Evolutionary conservation across 257 asterid genomes (phyloP).

Genomic region (Capsicum baccatum): DNA sequence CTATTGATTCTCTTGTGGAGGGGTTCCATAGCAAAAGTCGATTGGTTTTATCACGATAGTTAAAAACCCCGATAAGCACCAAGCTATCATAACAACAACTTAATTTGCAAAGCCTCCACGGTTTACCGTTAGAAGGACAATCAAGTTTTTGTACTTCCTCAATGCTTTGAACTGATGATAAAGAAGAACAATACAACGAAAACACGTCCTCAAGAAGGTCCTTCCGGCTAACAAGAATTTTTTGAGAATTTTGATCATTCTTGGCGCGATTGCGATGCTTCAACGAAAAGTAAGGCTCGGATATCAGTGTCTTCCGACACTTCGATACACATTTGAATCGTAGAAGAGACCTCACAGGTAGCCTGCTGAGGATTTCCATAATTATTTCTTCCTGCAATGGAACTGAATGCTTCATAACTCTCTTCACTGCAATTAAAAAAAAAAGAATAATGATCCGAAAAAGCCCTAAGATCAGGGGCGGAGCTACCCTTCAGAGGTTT

Average conservation of each 20-base stretch:
- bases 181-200: background rate
- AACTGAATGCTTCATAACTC: background rate
- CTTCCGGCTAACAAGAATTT: background rate
- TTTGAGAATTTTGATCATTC: background rate
- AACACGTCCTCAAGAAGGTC: too few relatives aligned
- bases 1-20: background rate
- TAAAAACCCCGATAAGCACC: background rate
- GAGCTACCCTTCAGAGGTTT: too few relatives aligned
- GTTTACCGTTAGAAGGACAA: background rate
- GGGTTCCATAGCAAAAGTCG: constrained; percentile 8
- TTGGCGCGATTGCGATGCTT: background rate
- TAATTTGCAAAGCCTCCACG: background rate
- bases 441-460: background rate
- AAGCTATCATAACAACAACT: background rate
- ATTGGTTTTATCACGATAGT: background rate
- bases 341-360: constrained; percentile 32
- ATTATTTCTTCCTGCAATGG: constrained; percentile 15
- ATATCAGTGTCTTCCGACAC: background rate
- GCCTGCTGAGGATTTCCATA: constrained; percentile 30
- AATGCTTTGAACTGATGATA: background rate
- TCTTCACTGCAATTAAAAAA: background rate
- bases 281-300: background rate
- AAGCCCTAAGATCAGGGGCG: too few relatives aligned
- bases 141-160: background rate
- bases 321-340: constrained; percentile 36